Conservation (phyloP, 176 grass and related monocot species). For the Typha latifolia region DNA sequence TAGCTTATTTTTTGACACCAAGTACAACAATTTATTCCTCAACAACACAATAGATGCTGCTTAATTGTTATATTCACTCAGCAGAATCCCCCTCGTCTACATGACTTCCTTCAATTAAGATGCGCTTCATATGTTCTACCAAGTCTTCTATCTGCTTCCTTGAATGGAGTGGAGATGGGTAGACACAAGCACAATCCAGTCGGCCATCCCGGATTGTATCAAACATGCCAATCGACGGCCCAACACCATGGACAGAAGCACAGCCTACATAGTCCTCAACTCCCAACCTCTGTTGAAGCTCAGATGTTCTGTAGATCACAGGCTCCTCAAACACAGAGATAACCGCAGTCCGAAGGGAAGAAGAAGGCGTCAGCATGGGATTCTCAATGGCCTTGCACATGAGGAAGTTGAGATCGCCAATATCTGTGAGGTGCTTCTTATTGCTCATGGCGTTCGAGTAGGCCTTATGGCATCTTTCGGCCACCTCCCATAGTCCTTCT, state of each 20-base stretch:
- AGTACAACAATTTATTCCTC: no score
- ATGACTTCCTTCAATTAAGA: slow-evolving; percentile 32
- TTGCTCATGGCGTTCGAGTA: slow-evolving; percentile 40
- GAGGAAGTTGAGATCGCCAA: slow-evolving; percentile 74
- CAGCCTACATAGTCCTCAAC: slow-evolving; percentile 58
- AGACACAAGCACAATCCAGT: slow-evolving; percentile 53
- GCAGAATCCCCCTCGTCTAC: not conserved
- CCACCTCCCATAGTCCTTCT: slow-evolving; percentile 75
- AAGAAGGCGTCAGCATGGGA: slow-evolving; percentile 51
- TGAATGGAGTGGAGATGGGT: slow-evolving; percentile 82
- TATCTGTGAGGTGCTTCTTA: slow-evolving; percentile 87
- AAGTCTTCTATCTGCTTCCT: slow-evolving; percentile 52
- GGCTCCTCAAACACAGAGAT: slow-evolving; percentile 84
- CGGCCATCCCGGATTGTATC: slow-evolving; percentile 56
- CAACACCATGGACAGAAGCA: slow-evolving; percentile 62
- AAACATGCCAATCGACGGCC: slow-evolving; percentile 63
- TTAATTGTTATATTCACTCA: not conserved
- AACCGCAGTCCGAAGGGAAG: slow-evolving; percentile 58
- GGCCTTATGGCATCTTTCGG: slow-evolving; percentile 56
- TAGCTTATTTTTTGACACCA: no score
- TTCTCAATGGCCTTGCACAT: slow-evolving; percentile 73
- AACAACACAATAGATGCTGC: no score
- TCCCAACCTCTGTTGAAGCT: slow-evolving; percentile 33
- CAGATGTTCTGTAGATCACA: slow-evolving; percentile 11
- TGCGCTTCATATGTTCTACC: slow-evolving; percentile 42